Evolutionary conservation across 1,284 basidiomycete species (phyloP), one percentile per base, ranked within the genome.

Genomic region (Cerrena zonata): DNA sequence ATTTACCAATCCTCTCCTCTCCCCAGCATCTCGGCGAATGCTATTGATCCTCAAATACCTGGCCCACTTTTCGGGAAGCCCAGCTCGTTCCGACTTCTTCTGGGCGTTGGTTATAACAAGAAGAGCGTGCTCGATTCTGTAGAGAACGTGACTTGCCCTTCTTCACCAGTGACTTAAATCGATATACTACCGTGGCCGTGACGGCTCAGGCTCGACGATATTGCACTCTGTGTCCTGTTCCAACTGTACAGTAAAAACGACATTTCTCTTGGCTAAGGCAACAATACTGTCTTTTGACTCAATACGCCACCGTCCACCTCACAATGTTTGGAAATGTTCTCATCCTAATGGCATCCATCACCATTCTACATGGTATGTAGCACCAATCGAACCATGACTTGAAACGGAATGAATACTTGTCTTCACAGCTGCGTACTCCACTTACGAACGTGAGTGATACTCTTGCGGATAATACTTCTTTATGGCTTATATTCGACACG

Each of bases 401-500:
- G n/a, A n/a, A n/a, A n/a, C n/a, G 30, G 30, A n/a, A 34, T 34
- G 15, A 13, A 18, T 27, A 21, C 42, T 38, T 10, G 12, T 37
- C 37, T 25, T 42, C 38, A 34, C 53, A 79, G 77, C 76, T 36
- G 75, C 77, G 18, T 79, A 70, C 60, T 79, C 78, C 34, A 70
- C 72, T 1, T 79, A 87, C 65, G 86, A 89, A 70, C 79, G 86
- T 84, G 54, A 63, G 83, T n/a, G n/a, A n/a, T n/a, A n/a, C n/a
- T n/a, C n/a, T n/a, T n/a, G n/a, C n/a, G n/a, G n/a, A n/a, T n/a
- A n/a, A n/a, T n/a, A n/a, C n/a, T n/a, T n/a, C n/a, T n/a, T n/a
- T n/a, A n/a, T n/a, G n/a, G n/a, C n/a, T n/a, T n/a, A n/a, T n/a
- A n/a, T n/a, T n/a, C n/a, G n/a, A n/a, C n/a, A n/a, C n/a, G n/a